Evolutionary conservation across 345 rosid species (phyloP).

Genomic region (Ailanthus altissimus): DNA sequence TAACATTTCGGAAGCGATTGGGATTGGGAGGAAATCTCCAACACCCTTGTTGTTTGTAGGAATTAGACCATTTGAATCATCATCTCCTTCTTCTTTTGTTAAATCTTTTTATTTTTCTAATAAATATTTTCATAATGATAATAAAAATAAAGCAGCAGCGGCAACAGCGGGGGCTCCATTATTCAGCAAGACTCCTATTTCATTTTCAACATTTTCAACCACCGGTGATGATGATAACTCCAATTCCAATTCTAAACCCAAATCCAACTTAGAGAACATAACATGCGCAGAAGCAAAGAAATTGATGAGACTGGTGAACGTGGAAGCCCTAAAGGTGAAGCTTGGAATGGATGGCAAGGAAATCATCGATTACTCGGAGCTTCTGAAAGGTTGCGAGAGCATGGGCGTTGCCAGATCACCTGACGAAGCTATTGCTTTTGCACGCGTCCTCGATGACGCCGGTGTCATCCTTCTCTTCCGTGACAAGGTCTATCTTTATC

Average conservation of each 20-base stretch:
- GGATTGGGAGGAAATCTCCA: slow-evolving; percentile 8
- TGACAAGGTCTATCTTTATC: slow-evolving; percentile 83
- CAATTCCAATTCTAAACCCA: not conserved
- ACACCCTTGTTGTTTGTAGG: not conserved
- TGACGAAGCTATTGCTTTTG: slow-evolving; percentile 74
- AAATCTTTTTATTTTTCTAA: not conserved
- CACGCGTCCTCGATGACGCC: slow-evolving; percentile 83
- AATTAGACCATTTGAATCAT: not conserved
- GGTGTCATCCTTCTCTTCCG: slow-evolving; percentile 85
- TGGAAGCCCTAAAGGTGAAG: slow-evolving; percentile 67
- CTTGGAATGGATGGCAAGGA: slow-evolving; percentile 73
- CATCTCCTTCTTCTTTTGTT: not conserved
- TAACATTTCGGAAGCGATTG: slow-evolving; percentile 19
- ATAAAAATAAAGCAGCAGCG: not conserved
- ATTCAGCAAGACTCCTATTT: not conserved
- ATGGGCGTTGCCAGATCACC: slow-evolving; percentile 75
- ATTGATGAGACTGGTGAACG: slow-evolving; percentile 83
- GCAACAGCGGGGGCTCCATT: not conserved
- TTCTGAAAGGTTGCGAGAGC: slow-evolving; percentile 58
- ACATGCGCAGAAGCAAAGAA: slow-evolving; percentile 67
- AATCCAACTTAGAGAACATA: slow-evolving; percentile 23
- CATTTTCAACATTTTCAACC: not conserved
- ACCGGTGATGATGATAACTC: not conserved
- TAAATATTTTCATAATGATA: not conserved
- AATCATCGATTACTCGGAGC: slow-evolving; percentile 53